These are phyloP conservation scores for Pseudogymnoascus destructans DNA, from an alignment of 2,329 filamentous ascomycete genomes.

Conservation along the genomic window DNA sequence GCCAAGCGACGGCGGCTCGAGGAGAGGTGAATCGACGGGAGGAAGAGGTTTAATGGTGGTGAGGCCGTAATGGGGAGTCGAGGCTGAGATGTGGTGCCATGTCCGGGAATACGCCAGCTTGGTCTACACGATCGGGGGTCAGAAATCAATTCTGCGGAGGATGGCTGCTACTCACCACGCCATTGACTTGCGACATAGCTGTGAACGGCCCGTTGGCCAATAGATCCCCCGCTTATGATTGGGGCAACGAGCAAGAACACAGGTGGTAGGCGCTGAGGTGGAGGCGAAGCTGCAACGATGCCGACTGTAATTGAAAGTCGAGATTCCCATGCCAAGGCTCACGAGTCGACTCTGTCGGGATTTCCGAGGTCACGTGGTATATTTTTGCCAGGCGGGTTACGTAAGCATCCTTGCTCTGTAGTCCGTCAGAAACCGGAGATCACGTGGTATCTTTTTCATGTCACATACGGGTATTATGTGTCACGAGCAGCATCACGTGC, in stretches of 20 bases:
- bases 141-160: conserved; percentile 6
- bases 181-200: conserved; percentile 67
- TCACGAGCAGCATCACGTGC: no score
- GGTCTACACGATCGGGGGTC: conserved; percentile 43
- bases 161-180: conserved; percentile 44
- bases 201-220: conserved; percentile 16
- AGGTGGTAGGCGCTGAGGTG: not conserved
- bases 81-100: conserved; percentile 81
- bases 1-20: conserved; percentile 68
- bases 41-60: conserved; percentile 34
- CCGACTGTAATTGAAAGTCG: conserved; percentile 5
- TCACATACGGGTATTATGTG: no score
- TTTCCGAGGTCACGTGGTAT: not conserved
- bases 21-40: conserved; percentile 26
- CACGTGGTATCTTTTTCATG: not conserved
- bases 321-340: conserved; percentile 3
- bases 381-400: not conserved
- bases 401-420: not conserved
- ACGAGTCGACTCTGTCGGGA: not conserved
- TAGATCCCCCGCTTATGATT: conserved; percentile 3
- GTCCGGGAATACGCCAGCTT: conserved; percentile 89
- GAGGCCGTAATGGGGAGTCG: conserved; percentile 47
- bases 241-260: not conserved
- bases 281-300: conserved; percentile 1
- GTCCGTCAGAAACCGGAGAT: not conserved